Evolutionary conservation across 352 stramenopile genomes (phyloP).

Genomic region (Phytophthora fragariae): DNA sequence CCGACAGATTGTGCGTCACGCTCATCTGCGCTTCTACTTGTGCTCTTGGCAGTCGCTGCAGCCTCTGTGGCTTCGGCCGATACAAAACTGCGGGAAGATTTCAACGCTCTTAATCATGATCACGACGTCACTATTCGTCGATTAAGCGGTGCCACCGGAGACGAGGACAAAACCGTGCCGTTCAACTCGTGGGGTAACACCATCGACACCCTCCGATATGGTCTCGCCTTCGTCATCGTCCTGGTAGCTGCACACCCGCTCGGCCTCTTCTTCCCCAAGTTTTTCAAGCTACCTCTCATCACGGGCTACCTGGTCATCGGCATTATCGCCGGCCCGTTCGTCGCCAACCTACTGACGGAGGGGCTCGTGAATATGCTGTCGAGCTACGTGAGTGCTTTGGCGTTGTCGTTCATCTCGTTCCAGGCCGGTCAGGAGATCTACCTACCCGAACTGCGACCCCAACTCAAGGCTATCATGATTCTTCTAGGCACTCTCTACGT

Average conservation of each 20-base stretch:
- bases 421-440: constrained; percentile 77
- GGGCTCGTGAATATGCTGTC: constrained; percentile 52
- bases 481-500: constrained; percentile 53
- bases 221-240: constrained; percentile 65
- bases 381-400: constrained; percentile 61
- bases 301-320: constrained; percentile 72
- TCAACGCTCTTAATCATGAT: not conserved
- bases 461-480: constrained; percentile 65
- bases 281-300: constrained; percentile 69
- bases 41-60: not conserved
- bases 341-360: constrained; percentile 55
- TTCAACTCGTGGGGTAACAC: constrained; percentile 46
- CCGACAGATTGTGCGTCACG: not conserved
- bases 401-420: constrained; percentile 79
- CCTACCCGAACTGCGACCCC: constrained; percentile 57
- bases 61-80: constrained; percentile 8
- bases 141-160: constrained; percentile 30
- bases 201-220: constrained; percentile 52
- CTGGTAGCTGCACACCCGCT: constrained; percentile 64
- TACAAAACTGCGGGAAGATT: constrained; percentile 12
- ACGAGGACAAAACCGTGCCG: constrained; percentile 38
- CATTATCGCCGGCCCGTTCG: constrained; percentile 64
- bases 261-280: constrained; percentile 63
- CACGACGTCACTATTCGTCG: constrained; percentile 7
- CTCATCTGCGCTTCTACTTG: not conserved